Base-by-base conservation (phyloP, 129 eudicot species). In the Flaveria brownii region DNA sequence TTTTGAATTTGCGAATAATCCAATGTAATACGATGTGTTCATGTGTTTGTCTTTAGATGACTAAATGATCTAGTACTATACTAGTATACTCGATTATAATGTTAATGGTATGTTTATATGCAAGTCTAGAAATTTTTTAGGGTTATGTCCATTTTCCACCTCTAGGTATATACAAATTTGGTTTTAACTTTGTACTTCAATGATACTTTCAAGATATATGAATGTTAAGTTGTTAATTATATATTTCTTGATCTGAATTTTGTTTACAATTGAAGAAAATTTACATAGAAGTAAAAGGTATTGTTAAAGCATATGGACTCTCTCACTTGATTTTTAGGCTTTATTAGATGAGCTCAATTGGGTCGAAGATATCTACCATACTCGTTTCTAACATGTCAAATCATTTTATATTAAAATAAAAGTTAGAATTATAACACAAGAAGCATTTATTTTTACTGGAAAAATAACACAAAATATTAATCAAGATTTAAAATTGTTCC, bases 41-140 rank as follows among this genome's bases (percentile, higher is more conserved):
- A n/a, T 65, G 73, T 65, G 63, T 51, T 50, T 18, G 68, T 57
- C 16, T 73, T 66, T 13, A 52, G 8, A 65, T 36, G 73, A 76
- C 47, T 76, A 63, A 36, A 36, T 52, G 2, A 4, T 62, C 16
- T 39, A 15, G 39, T 73, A 20, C 7, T 6, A 0, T 45, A 16
- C 36, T 9, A 30, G 36, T 6, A 2, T 12, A 26, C 65, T 59
- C 65, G 17, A 54, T 28, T 39, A 51, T 51, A 15, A 52, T 52
- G n/a, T 33, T 16, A 12, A 41, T 26, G 15, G 23, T 11, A 51
- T 71, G 50, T 9, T 25, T 51, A 42, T 6, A 30, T 36, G 41
- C 41, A 5, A 2, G 51, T 16, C 25, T 42, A 17, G 10, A 41
- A 18, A 20, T 2, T 6, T 30, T 45, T 46, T 25, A 52, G 42